Evolutionary conservation across 2,329 filamentous ascomycete genomes (phyloP).

Genomic region (Monilinia laxa): DNA sequence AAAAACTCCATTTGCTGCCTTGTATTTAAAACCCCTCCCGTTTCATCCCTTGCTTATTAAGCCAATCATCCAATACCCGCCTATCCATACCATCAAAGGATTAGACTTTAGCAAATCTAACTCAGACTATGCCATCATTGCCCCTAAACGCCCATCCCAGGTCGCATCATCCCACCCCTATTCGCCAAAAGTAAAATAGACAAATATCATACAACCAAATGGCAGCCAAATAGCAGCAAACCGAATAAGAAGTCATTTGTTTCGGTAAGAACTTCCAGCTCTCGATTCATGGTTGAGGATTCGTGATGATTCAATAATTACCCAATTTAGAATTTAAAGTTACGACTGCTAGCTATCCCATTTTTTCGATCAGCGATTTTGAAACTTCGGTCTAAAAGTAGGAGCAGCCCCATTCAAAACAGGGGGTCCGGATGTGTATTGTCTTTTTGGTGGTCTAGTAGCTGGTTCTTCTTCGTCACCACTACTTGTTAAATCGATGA

Average conservation of each 20-base stretch:
- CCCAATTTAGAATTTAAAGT: not conserved
- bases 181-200: conserved; percentile 6
- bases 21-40: not conserved
- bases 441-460: conserved; percentile 39
- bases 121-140: not conserved
- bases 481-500: conserved; percentile 56
- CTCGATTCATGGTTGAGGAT: not conserved
- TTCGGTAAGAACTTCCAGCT: not conserved
- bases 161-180: not conserved
- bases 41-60: conserved; percentile 2
- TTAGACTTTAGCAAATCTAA: not conserved
- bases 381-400: not conserved
- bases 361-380: not conserved
- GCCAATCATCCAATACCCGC: not conserved
- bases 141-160: conserved; percentile 4
- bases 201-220: conserved; percentile 9
- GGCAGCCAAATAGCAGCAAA: not conserved
- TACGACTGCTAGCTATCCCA: not conserved
- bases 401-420: conserved; percentile 7
- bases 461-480: conserved; percentile 52
- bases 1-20: conserved; percentile 11
- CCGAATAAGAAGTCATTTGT: not conserved
- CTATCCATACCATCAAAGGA: not conserved
- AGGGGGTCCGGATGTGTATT: conserved; percentile 22
- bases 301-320: not conserved